These are phyloP conservation scores for Suhomyces sp. DNA, from an alignment of 805 yeast genomes.

Conservation along the genomic window DNA sequence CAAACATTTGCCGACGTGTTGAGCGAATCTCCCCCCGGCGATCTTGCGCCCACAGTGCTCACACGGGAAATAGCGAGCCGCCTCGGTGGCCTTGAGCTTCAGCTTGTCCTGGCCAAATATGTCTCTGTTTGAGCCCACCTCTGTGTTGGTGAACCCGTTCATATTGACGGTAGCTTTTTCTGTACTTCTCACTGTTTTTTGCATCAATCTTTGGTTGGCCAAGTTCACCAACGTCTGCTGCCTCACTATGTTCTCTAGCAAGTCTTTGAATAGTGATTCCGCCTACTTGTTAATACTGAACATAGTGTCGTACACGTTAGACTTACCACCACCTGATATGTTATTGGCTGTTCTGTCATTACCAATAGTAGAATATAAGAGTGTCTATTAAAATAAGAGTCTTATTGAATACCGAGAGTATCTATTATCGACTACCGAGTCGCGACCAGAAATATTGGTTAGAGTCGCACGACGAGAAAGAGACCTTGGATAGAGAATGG, in stretches of 20 bases:
- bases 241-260: conserved; percentile 30
- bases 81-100: conserved; percentile 43
- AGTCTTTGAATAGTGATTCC: conserved; percentile 34
- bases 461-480: background rate
- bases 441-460: background rate
- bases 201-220: conserved; percentile 20
- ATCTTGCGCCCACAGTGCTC: conserved; percentile 79
- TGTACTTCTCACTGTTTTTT: conserved; percentile 15
- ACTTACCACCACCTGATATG: conserved; percentile 22
- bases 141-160: conserved; percentile 7
- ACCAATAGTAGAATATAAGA: background rate
- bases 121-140: conserved; percentile 29
- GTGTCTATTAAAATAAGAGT: no score
- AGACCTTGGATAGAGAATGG: no score
- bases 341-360: conserved; percentile 17
- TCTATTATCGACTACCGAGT: no score
- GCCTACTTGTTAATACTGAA: conserved; percentile 25
- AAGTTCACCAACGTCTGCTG: conserved; percentile 26
- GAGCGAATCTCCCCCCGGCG: conserved; percentile 90
- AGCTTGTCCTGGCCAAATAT: conserved; percentile 50
- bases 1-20: conserved; percentile 85
- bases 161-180: conserved; percentile 1
- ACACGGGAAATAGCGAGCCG: conserved; percentile 67
- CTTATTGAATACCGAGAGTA: no score
- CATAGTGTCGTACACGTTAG: background rate